Evolutionary conservation across 2,329 filamentous ascomycete species (phyloP), one percentile per base, ranked within the genome.

Genomic region (Cladophialophora immunda): DNA sequence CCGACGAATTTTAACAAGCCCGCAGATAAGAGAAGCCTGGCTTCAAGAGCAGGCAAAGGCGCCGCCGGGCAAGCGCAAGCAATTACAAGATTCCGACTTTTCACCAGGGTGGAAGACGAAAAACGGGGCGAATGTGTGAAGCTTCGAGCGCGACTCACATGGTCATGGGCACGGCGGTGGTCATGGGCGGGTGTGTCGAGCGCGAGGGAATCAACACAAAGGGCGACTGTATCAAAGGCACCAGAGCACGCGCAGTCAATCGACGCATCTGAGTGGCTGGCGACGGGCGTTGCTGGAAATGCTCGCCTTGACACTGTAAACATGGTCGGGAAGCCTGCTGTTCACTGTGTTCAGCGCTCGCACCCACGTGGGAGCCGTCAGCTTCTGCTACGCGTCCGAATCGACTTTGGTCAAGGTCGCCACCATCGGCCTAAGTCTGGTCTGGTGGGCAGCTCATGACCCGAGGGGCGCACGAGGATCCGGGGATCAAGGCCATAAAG

Each of bases 311-410:
- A 50, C 30, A 15, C 38, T 50, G 36, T 29, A 25, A 19, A 59
- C 36, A 22, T 19, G 36, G 22, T 45, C 57, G 57, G 25, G 30
- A 19, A 15, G 29, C 13, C 41, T 61, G 29, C 50, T 53, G 58
- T 45, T 57, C 29, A 54, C 36, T 50, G 55, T 53, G 58, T 45
- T 57, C 29, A 54, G 50, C 56, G 55, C 50, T 54, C 64, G 32
- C 22, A 57, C 66, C 57, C 66, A 68, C 66, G 66, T 68, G 66
- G 66, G 64, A 63, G 50, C 54, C 2, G 53, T 53, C 47, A 58
- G 62, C 66, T 11, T 57, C 53, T 65, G 53, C 62, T 56, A 65
- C 66, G 66, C 66, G 66, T 65, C 59, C 55, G 19, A 58, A 52
- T 56, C 45, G 30, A 45, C 50, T 17, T 41, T 36, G 32, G 58